Percentiles rank a stretch among this genome's conserved stretches.
These are phyloP conservation scores for Candida sanyaensis DNA, from an alignment of 1,139 yeast genomes.

Conservation along the genomic window DNA sequence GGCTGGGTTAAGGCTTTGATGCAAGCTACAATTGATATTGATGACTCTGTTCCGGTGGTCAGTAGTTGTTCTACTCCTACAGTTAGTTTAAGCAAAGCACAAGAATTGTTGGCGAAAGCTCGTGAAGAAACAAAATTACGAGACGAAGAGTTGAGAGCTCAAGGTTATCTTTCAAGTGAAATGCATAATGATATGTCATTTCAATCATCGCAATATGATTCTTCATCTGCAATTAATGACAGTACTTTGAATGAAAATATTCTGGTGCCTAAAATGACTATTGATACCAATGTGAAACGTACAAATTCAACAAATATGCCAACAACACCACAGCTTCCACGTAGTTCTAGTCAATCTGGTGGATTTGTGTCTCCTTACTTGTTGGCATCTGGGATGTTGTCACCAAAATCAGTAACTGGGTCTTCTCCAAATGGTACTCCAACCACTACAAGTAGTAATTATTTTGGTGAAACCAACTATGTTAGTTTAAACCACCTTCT, in stretches of 20 bases:
- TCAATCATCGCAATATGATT: constrained; percentile 22
- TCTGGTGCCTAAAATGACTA: constrained; percentile 29
- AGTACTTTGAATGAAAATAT: constrained; percentile 34
- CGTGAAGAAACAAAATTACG: constrained; percentile 67
- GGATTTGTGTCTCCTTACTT: constrained; percentile 66
- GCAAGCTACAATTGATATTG: constrained; percentile 95
- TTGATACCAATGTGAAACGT: constrained; percentile 27
- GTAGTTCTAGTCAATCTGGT: constrained; percentile 33
- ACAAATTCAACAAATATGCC: constrained; percentile 16
- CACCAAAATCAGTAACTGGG: constrained; percentile 42
- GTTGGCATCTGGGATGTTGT: constrained; percentile 55
- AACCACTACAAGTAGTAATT: constrained; percentile 7
- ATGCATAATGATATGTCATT: constrained; percentile 16
- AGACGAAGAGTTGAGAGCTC: constrained; percentile 53
- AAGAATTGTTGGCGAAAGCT: constrained; percentile 80
- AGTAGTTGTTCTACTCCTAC: constrained; percentile 95
- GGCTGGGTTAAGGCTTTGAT: constrained; percentile 93
- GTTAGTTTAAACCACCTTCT: constrained; percentile 9
- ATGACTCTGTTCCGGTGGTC: constrained; percentile 90
- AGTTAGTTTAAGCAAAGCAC: constrained; percentile 82
- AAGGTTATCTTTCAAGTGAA: constrained; percentile 35
- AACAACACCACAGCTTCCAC: constrained; percentile 30
- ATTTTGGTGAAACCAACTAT: constrained; percentile 8
- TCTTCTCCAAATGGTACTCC: constrained; percentile 28
- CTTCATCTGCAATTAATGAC: constrained; percentile 25